Evolutionary conservation across 2,329 filamentous ascomycete species (phyloP).

Genomic region (Diplodia intermedia): DNA sequence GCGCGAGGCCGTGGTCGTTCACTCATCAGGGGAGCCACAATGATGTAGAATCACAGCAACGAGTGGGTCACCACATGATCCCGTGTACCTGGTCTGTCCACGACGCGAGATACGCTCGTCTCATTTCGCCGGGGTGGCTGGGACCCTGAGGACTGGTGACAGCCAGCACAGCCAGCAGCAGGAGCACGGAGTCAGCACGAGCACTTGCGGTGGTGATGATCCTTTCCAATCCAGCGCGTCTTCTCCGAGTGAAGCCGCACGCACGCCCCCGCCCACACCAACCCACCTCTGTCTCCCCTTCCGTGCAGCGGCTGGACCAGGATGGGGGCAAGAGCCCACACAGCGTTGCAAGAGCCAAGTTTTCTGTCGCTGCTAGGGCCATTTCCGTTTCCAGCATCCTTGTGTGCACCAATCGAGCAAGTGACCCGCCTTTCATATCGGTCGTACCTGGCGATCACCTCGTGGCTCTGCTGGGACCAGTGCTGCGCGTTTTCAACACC

Average conservation of each 20-base stretch:
- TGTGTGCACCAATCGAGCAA: slow-evolving; percentile 12
- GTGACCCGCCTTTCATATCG: slow-evolving; percentile 30
- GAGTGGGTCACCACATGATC: slow-evolving; percentile 17
- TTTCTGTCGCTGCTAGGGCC: slow-evolving; percentile 2
- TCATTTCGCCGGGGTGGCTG: slow-evolving; percentile 23
- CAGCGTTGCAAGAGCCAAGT: slow-evolving; percentile 27
- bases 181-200: slow-evolving; percentile 12
- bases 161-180: slow-evolving; percentile 2
- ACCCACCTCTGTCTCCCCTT: slow-evolving; percentile 20
- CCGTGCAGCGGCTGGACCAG: slow-evolving; percentile 18
- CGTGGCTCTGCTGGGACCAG: slow-evolving; percentile 30
- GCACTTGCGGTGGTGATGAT: slow-evolving; percentile 14
- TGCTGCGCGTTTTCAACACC: slow-evolving; percentile 10
- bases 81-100: slow-evolving; percentile 27
- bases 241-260: slow-evolving; percentile 24
- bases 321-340: slow-evolving; percentile 13
- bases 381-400: slow-evolving; percentile 24
- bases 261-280: slow-evolving; percentile 12
- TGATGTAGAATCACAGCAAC: slow-evolving; percentile 27
- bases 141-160: slow-evolving; percentile 18
- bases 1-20: slow-evolving; percentile 13
- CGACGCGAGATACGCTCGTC: slow-evolving; percentile 21
- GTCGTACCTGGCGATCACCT: slow-evolving; percentile 32
- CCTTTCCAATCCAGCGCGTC: slow-evolving; percentile 19
- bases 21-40: slow-evolving; percentile 26